Percentiles rank a stretch among this genome's conserved stretches.
Conservation (phyloP, 345 rosid genomes). For the Microthlaspi erraticum region DNA sequence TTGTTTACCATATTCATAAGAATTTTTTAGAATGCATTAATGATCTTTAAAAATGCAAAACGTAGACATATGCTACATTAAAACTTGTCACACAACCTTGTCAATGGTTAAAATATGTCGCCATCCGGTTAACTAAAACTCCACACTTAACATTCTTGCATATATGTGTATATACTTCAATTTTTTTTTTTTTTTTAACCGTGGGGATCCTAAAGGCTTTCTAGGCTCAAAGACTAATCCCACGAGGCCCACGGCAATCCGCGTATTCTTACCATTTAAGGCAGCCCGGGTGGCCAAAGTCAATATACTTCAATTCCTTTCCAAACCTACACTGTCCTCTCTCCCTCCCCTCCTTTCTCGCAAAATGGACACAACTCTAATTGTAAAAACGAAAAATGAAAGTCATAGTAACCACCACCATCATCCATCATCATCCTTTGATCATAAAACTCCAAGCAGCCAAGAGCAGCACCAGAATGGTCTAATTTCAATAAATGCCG, state of each 20-base stretch:
- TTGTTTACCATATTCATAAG: too few relatives aligned
- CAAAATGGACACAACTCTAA: conserved; percentile 3
- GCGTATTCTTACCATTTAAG: too few relatives aligned
- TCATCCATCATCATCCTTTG: conserved; percentile 29
- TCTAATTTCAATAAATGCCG: conserved; percentile 52
- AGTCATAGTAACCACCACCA: conserved; percentile 34
- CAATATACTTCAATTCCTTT: background rate
- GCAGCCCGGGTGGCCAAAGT: too few relatives aligned
- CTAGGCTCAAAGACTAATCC: too few relatives aligned
- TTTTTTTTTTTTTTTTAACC: too few relatives aligned
- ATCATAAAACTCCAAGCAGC: conserved; percentile 19
- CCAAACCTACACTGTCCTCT: conserved; percentile 5
- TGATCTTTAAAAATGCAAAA: too few relatives aligned
- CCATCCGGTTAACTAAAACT: background rate
- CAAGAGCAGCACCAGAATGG: conserved; percentile 36
- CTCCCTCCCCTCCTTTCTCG: background rate
- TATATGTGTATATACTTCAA: conserved; percentile 15
- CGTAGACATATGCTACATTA: too few relatives aligned
- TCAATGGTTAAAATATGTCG: background rate
- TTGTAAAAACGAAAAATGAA: conserved; percentile 41
- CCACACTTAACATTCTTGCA: background rate
- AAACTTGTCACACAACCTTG: too few relatives aligned
- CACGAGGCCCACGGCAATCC: too few relatives aligned
- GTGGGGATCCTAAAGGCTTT: too few relatives aligned
- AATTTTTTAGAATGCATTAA: too few relatives aligned